Base-by-base conservation (phyloP, 2,329 filamentous ascomycete species). In the Endoconidiophora laricicola region DNA sequence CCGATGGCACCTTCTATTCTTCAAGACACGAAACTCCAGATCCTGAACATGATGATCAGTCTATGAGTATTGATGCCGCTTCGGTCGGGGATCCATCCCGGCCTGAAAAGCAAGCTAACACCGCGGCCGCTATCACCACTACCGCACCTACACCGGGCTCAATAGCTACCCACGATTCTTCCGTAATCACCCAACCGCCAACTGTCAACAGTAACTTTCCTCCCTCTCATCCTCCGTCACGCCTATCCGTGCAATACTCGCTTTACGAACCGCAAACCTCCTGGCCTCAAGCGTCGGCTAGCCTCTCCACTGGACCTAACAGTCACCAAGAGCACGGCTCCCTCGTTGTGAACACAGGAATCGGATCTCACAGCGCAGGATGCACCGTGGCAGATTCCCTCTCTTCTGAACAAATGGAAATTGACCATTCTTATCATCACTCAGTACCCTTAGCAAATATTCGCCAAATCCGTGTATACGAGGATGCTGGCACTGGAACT, bases 1-100 rank as follows among this genome's bases (percentile, higher is more conserved):
- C 51, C 20, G 83, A 93, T 63, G 87, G 93, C 61, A 91, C 87
- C 39, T 94, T 94, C 65, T 95, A 96, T 70, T 95, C 90, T 57
- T 95, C 88, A 66, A 85, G 83, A 68, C 81, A 88, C 69, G 84
- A 88, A 63, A 94, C 87, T 56, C 76, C 76, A 54, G 71, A 76
- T 50, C 72, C 70, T 26, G 68, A 66, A 6, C 47, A 52, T 22
- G 49, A 43, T 12, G 44, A 48, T 37, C 47, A 50, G 39, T 33
- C 51, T 16, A 50, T 53, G 44, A 53, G 51, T 44, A 46, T 51
- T 40, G 51, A 53, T 41, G 51, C 47, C 22, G 51, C 43, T 10
- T 53, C 51, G 22, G 51, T 53, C 39, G 51, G 51, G 29, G 47
- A 53, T 29, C 49, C 44, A n/a, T 20, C 23, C 14, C 40, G 42